A percentile compares a stretch with the other conserved stretches of the same genome.
Conservation (phyloP, 805 yeast genomes). For the Schizosaccharomyces lindneri region DNA sequence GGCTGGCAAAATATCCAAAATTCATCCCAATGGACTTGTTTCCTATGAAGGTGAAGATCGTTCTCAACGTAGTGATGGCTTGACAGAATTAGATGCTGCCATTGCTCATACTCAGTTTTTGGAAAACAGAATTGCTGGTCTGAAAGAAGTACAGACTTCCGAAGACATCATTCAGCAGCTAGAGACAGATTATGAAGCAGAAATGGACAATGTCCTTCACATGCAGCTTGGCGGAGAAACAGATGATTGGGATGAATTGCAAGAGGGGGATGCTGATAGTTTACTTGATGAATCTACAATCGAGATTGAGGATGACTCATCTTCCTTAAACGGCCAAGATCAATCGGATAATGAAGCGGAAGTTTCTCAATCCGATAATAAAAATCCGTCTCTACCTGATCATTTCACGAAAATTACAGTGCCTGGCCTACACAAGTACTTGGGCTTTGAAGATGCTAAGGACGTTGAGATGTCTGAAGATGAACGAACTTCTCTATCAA, state of each 20-base stretch:
- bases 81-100: not conserved
- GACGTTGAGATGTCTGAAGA: not conserved
- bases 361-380: not conserved
- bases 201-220: not conserved
- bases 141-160: not conserved
- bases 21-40: conserved; percentile 1
- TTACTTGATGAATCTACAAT: not conserved
- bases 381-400: not conserved
- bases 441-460: not conserved
- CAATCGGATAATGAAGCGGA: no score
- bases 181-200: not conserved
- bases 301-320: not conserved
- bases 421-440: not conserved
- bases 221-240: not conserved
- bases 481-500: not conserved
- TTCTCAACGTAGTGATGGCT: not conserved
- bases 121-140: not conserved
- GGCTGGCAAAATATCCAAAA: not conserved
- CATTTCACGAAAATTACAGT: not conserved
- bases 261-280: not conserved
- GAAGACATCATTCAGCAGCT: not conserved
- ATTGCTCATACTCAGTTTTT: not conserved
- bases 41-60: not conserved
- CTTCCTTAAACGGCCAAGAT: not conserved
- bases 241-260: not conserved